Conservation (phyloP, 208 protist genomes). For the Trypanosoma grayi region DNA sequence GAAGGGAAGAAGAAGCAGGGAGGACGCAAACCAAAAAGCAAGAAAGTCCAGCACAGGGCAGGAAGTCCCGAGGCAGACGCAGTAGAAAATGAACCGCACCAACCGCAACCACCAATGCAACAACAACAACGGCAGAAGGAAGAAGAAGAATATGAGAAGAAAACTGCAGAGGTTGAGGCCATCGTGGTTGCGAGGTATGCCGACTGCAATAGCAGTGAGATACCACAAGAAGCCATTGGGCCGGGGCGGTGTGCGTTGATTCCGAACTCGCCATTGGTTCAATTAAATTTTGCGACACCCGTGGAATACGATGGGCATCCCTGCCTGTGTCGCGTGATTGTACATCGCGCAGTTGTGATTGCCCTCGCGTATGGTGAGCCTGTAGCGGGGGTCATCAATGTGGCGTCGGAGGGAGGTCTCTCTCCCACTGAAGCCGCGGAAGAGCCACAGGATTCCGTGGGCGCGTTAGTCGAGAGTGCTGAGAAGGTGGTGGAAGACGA, state of each 20-base stretch:
- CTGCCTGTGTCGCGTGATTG: constrained; percentile 55
- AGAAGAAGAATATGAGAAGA: background rate
- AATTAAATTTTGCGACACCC: constrained; percentile 29
- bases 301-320: constrained; percentile 43
- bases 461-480: background rate
- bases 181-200: constrained; percentile 24
- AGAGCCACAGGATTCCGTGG: constrained; percentile 9
- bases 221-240: constrained; percentile 27
- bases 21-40: constrained; percentile 26
- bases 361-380: constrained; percentile 32
- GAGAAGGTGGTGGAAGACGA: background rate
- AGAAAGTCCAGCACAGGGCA: constrained; percentile 28
- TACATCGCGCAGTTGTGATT: constrained; percentile 65
- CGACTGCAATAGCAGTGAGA: constrained; percentile 17
- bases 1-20: constrained; percentile 27
- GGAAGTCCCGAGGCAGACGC: constrained; percentile 1
- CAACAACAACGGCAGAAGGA: background rate
- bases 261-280: constrained; percentile 37
- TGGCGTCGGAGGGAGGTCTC: background rate
- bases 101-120: too few relatives aligned
- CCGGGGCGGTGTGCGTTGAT: constrained; percentile 38
- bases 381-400: background rate
- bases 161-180: constrained; percentile 6
- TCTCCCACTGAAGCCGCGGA: background rate
- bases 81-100: constrained; percentile 4